Evolutionary conservation across 768 basidiomycete genomes (phyloP).

Genomic region (Leucosporidium scottii): DNA sequence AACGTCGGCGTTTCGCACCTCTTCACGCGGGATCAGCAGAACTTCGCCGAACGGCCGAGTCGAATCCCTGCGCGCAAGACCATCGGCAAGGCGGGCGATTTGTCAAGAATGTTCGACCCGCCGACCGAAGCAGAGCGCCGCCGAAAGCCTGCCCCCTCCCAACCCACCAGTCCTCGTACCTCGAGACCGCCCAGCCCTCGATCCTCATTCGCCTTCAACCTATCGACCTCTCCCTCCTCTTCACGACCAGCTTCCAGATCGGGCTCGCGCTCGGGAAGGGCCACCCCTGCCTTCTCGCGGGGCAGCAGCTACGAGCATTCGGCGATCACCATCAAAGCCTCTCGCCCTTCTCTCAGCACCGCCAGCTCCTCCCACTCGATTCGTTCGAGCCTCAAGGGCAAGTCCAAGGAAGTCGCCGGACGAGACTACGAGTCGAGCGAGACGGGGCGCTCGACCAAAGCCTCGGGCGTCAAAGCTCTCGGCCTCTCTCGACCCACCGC

Average conservation of each 20-base stretch:
- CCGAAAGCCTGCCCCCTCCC: neutral
- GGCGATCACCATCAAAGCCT: neutral
- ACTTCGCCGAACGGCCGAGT: constrained; percentile 15
- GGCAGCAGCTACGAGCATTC: too few relatives aligned
- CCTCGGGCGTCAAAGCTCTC: neutral
- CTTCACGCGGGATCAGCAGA: neutral
- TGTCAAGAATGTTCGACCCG: neutral
- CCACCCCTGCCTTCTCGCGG: neutral
- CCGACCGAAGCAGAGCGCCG: neutral
- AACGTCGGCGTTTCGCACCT: constrained; percentile 28
- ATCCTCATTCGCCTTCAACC: neutral
- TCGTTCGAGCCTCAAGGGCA: constrained; percentile 14
- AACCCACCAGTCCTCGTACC: neutral
- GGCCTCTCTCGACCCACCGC: constrained; percentile 20
- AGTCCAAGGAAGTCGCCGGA: constrained; percentile 5
- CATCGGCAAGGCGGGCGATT: neutral
- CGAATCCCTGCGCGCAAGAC: constrained; percentile 11
- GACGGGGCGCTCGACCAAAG: neutral
- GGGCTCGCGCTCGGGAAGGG: neutral
- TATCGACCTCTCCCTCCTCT: neutral
- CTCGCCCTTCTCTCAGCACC: neutral
- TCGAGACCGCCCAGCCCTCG: neutral
- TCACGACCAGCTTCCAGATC: neutral
- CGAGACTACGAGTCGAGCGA: constrained; percentile 5
- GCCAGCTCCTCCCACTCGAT: neutral